phyloP scores from a whole-genome alignment of 2,329 filamentous ascomycete genomes.

The Aphanocladium album region DNA sequence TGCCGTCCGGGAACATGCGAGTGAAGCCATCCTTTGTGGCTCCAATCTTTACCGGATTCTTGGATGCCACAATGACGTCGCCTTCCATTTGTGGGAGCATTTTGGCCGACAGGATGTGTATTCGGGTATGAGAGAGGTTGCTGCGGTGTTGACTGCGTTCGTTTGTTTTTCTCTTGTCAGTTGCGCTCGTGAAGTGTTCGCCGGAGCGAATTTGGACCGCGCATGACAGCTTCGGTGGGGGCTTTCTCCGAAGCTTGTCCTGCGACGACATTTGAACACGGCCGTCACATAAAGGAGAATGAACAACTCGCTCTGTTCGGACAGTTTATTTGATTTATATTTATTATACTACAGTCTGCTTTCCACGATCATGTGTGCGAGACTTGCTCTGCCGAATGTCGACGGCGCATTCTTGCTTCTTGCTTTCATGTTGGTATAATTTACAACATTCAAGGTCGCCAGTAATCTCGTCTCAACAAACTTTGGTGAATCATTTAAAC shows the following conservation, averaged over 20 bases:
- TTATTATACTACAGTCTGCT: background rate
- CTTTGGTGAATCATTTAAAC: no score
- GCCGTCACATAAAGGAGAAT: background rate
- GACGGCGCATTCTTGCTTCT: no score
- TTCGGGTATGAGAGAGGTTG: background rate
- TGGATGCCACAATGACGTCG: constrained; percentile 31
- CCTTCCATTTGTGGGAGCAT: background rate
- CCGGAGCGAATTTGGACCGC: background rate
- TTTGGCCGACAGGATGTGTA: background rate
- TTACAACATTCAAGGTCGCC: background rate
- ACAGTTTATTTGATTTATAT: background rate
- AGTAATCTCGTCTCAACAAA: no score
- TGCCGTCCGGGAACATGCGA: constrained; percentile 27
- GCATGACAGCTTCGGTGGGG: background rate
- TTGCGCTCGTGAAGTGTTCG: background rate
- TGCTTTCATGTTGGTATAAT: no score
- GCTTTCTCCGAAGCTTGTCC: background rate
- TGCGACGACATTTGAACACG: background rate
- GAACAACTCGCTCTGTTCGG: background rate
- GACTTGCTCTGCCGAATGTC: no score
- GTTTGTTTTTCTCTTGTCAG: background rate
- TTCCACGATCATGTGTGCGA: no score
- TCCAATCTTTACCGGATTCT: constrained; percentile 35
- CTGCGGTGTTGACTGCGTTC: background rate
- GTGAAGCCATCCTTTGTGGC: constrained; percentile 33